phyloP scores from a whole-genome alignment of 192 early-diverging fungal genomes.

The Backusella mclennaniae region DNA sequence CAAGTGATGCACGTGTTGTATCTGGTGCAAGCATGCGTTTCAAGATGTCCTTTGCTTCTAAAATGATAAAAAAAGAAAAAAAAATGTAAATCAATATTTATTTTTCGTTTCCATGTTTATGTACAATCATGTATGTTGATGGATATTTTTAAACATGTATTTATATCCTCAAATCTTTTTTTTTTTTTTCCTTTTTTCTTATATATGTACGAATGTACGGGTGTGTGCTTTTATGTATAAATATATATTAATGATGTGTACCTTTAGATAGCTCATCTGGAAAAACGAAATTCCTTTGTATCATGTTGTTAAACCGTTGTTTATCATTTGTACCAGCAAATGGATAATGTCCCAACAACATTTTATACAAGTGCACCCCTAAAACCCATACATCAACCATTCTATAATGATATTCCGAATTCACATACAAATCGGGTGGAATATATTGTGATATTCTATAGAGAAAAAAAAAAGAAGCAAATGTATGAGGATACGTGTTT shows the following conservation, averaged over 20 bases:
- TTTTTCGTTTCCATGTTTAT: background rate
- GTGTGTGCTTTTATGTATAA: background rate
- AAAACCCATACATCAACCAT: slow-evolving; percentile 83
- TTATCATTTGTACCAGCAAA: slow-evolving; percentile 40
- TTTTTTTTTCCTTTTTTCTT: background rate
- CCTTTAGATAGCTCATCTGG: slow-evolving; percentile 22
- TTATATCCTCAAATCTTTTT: background rate
- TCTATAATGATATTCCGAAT: background rate
- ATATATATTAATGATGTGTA: background rate
- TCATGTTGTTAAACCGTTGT: slow-evolving; percentile 32
- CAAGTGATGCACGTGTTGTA: slow-evolving; percentile 28
- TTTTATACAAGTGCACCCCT: slow-evolving; percentile 85
- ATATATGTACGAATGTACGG: background rate
- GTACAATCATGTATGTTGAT: background rate
- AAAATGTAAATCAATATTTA: too few relatives aligned
- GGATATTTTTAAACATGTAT: background rate
- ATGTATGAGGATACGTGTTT: background rate
- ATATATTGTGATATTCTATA: slow-evolving; percentile 28
- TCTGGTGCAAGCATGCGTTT: slow-evolving; percentile 35
- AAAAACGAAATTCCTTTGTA: slow-evolving; percentile 23
- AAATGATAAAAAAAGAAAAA: background rate
- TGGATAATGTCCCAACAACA: slow-evolving; percentile 53
- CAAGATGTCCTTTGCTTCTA: slow-evolving; percentile 37
- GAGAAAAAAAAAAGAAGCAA: background rate
- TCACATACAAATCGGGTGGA: slow-evolving; percentile 16